phyloP scores from a whole-genome alignment of 2,329 filamentous ascomycete genomes.

The Sclerotinia minor region DNA sequence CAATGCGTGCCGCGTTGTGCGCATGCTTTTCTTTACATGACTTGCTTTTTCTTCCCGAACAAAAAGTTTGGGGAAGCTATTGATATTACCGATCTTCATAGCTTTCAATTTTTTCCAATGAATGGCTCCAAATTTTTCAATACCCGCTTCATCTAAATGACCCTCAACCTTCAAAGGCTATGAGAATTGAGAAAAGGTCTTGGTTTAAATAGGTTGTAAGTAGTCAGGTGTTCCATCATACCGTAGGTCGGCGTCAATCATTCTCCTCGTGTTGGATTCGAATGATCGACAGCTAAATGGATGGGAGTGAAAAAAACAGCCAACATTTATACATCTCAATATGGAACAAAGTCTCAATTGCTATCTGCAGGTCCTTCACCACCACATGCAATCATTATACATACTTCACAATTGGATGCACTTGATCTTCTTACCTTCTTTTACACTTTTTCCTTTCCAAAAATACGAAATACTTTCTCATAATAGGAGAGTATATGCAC shows the following conservation, averaged over 20 bases:
- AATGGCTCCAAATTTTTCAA: slow-evolving; percentile 6
- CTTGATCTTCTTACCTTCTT: slow-evolving; percentile 1
- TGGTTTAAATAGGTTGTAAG: neutral
- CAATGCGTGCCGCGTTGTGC: neutral
- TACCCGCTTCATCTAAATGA: slow-evolving; percentile 19
- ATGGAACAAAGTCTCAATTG: slow-evolving; percentile 18
- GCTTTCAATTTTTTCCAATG: slow-evolving; percentile 15
- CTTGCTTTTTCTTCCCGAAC: neutral
- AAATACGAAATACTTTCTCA: slow-evolving; percentile 4
- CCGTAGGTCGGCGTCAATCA: slow-evolving; percentile 12
- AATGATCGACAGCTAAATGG: slow-evolving; percentile 22
- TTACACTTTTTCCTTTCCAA: slow-evolving; percentile 10
- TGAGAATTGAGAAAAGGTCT: neutral
- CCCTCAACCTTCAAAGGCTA: neutral
- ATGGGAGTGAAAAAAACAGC: neutral
- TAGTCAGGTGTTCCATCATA: slow-evolving; percentile 10
- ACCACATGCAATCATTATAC: slow-evolving; percentile 18
- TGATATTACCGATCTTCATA: slow-evolving; percentile 20
- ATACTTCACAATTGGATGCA: slow-evolving; percentile 10
- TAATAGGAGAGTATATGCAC: slow-evolving; percentile 16
- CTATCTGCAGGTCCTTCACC: neutral
- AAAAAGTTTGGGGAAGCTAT: neutral
- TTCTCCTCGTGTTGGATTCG: slow-evolving; percentile 16
- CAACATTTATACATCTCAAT: slow-evolving; percentile 7
- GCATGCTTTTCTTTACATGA: neutral